These are phyloP conservation scores for Mortierella sp. DNA, from an alignment of 371 early-diverging fungal genomes.

Conservation along the genomic window DNA sequence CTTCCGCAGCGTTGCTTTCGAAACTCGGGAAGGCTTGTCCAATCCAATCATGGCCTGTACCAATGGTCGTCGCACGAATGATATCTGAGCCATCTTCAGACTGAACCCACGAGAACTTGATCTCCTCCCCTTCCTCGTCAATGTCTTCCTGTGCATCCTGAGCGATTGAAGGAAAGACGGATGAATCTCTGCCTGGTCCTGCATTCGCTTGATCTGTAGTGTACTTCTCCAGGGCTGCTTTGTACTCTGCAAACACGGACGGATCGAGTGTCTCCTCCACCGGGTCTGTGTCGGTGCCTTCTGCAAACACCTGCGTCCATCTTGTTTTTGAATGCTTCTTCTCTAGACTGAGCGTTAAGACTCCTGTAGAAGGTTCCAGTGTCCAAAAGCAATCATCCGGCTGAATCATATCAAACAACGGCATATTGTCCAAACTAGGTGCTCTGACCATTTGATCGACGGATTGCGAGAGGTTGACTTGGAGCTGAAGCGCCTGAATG, in stretches of 20 bases:
- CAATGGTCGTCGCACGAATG: conserved; percentile 54
- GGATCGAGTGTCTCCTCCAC: conserved; percentile 81
- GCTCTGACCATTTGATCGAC: conserved; percentile 38
- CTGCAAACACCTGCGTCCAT: conserved; percentile 82
- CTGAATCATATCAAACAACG: conserved; percentile 62
- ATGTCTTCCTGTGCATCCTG: conserved; percentile 77
- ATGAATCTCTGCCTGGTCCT: conserved; percentile 21
- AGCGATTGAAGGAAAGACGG: conserved; percentile 61
- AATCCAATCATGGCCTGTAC: conserved; percentile 67
- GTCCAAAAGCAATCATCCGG: conserved; percentile 83
- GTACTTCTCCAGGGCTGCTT: conserved; percentile 72
- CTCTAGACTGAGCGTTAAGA: conserved; percentile 75
- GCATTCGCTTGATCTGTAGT: conserved; percentile 59
- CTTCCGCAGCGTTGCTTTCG: conserved; percentile 38
- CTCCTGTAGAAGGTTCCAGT: conserved; percentile 63
- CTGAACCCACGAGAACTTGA: conserved; percentile 60
- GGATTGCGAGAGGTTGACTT: conserved; percentile 50
- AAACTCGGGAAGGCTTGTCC: conserved; percentile 58
- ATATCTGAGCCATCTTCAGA: conserved; percentile 38
- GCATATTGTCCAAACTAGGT: conserved; percentile 44
- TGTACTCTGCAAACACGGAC: conserved; percentile 67
- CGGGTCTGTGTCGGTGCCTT: conserved; percentile 65
- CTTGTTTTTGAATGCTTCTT: conserved; percentile 72
- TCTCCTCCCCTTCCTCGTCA: conserved; percentile 70
- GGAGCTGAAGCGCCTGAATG: conserved; percentile 59